Base-by-base conservation (phyloP, 2,329 filamentous ascomycete genomes). In the Penicillium sp. region DNA sequence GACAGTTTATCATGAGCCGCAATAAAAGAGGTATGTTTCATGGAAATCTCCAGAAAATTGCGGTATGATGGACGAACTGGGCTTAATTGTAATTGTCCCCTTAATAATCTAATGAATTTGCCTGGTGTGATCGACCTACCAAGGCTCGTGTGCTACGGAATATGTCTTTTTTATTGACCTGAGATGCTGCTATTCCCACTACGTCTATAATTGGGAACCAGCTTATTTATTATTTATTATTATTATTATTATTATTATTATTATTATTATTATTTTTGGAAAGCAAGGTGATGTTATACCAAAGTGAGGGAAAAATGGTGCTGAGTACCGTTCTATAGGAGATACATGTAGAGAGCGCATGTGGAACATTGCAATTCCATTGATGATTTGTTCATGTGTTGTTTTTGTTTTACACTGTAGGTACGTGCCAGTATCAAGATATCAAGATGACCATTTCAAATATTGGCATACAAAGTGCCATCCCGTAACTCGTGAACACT, bases 401-500 rank as follows among this genome's bases (percentile, higher is more conserved):
- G 26, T 2, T 24, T 43, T 18, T 39, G 29, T n/a, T 49, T 40
- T 29, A 49, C 22, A 38, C 11, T 5, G n/a, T 50, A 50, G 18
- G 20, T 44, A 51, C 49, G 35, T 26, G 6, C 4, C 18, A 42
- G 35, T 43, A 32, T 55, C 35, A 50, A 40, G 31, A 24, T 34
- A 7, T 34, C n/a, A 18, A 51, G 34, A 38, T 14, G 44, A 39
- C 9, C 18, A 24, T 31, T 24, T 73, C 60, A 75, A 31, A 69
- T 60, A 66, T 76, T 72, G 9, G 73, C 72, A 66, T 77, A 77
- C 16, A 76, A 66, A 4, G 75, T 77, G 11, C 75, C 75, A 63
- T 77, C 75, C 14, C 75, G 66, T 26, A 77, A 58, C 45, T 77
- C 74, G 61, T 77, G 75, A 44, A 77, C 76, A 56, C 69, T 73